Evolutionary conservation across 345 rosid genomes (phyloP).

Genomic region (Anacardium occidentale): DNA sequence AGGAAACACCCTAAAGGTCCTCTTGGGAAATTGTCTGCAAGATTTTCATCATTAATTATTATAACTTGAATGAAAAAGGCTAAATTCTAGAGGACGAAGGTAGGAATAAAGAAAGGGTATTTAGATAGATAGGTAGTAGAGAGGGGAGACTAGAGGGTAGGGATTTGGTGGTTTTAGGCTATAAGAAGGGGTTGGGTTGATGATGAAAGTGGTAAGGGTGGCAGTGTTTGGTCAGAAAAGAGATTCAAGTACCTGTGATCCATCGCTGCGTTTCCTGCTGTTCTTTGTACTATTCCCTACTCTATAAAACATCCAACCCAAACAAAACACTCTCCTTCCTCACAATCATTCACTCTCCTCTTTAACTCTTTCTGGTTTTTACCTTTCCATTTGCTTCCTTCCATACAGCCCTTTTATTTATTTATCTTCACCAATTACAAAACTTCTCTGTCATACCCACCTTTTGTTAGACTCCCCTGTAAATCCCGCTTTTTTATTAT

Average conservation of each 20-base stretch:
- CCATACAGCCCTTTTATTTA: no score
- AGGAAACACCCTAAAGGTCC: constrained; percentile 14
- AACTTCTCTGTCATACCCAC: no score
- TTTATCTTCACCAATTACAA: no score
- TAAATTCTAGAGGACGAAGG: no score
- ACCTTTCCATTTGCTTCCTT: no score
- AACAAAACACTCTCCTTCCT: no score
- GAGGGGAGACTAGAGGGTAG: constrained; percentile 18
- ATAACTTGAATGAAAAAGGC: no score
- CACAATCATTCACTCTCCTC: no score
- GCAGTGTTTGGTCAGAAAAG: constrained; percentile 52
- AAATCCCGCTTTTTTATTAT: no score
- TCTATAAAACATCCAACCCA: background rate
- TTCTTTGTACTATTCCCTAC: constrained; percentile 27
- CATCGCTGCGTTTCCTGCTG: constrained; percentile 41
- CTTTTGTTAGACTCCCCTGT: no score
- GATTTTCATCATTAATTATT: constrained; percentile 3
- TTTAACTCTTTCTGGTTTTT: no score
- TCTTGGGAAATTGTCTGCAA: constrained; percentile 19
- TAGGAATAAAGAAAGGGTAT: no score
- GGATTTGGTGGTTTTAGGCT: constrained; percentile 21
- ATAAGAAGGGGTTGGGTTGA: constrained; percentile 14
- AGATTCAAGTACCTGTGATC: constrained; percentile 48
- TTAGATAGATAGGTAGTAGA: background rate
- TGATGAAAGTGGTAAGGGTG: constrained; percentile 37